Evolutionary conservation across 495 filamentous ascomycete species (phyloP), one percentile per base, ranked within the genome.

Genomic region (Margaritispora aquatica): DNA sequence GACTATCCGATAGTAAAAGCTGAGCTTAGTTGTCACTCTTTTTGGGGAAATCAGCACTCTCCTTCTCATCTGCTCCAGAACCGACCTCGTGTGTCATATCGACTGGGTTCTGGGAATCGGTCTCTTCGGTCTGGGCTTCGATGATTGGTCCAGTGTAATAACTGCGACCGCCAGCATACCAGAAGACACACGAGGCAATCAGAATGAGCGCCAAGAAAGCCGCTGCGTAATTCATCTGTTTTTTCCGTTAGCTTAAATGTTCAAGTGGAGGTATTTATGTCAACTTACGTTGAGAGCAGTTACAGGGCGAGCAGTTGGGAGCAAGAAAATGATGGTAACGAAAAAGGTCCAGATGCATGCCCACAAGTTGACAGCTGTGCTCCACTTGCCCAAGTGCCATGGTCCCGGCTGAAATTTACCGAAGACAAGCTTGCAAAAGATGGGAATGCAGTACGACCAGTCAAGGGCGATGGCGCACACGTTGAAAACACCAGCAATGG

Each of bases 401-500:
- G 83, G 84, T 21, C 83, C 84, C 15, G 72, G 76, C 68, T 81
- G 68, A 60, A 86, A 85, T 27, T 77, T 70, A 15, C 77, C 75
- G 48, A 77, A 85, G 2, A 76, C 9, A 50, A 86, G 60, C 69
- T 86, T 87, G 69, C 81, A 86, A 22, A 82, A 58, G 48, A 87
- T 79, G 0, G 84, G 84, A 49, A 86, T 81, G 57, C 78, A 75
- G 69, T 85, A 86, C 41, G 73, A 77, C 74, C 81, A 79, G 64
- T 87, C 84, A n/a, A 86, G 69, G 9, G 82, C 80, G 50, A 86
- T 84, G 20, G 83, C 77, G 58, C 79, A 83, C 11, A 85, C 71
- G 57, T 84, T 85, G 72, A 87, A 87, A 11, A 87, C 80, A 55
- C 81, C 84, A 9, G 69, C 58, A 50, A 87, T 85, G 52, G 84